Percentiles rank a stretch among this genome's conserved stretches.
phyloP scores from a whole-genome alignment of 2,329 filamentous ascomycete genomes.

The Fusarium compactum region DNA sequence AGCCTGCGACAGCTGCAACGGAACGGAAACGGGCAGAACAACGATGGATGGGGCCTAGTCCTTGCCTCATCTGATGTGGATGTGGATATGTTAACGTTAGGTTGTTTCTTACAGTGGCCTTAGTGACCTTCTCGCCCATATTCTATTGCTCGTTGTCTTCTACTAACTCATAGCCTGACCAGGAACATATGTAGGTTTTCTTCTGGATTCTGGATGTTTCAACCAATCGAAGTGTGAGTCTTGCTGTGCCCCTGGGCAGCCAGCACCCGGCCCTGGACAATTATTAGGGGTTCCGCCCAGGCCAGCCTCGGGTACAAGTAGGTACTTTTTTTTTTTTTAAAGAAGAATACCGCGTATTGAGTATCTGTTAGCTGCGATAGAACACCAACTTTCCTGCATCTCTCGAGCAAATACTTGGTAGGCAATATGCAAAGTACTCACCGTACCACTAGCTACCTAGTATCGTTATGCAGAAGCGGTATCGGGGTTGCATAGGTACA shows the following conservation, averaged over 20 bases:
- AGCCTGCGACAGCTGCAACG: conserved; percentile 37
- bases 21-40: conserved; percentile 25
- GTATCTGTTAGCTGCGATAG: not conserved
- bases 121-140: conserved; percentile 3
- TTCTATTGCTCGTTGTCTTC: conserved; percentile 30
- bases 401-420: not conserved
- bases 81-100: conserved; percentile 6
- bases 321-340: not conserved
- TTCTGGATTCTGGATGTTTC: conserved; percentile 20
- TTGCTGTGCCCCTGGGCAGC: conserved; percentile 9
- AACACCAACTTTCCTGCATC: not conserved
- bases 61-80: conserved; percentile 27
- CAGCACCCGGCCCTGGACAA: conserved; percentile 22
- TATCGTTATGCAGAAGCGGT: not conserved
- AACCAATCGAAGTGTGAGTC: conserved; percentile 36
- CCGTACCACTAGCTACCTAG: too few species aligned
- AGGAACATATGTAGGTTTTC: conserved; percentile 17
- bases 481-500: not conserved
- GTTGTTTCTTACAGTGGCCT: conserved; percentile 29
- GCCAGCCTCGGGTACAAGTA: conserved; percentile 15
- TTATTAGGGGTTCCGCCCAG: conserved; percentile 45
- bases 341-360: not conserved
- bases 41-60: conserved; percentile 37
- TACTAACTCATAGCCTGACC: conserved; percentile 1
- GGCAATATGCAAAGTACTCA: too few species aligned